These are phyloP conservation scores for Eucalyptus melliodora DNA, from an alignment of 345 rosid species.

Conservation along the genomic window DNA sequence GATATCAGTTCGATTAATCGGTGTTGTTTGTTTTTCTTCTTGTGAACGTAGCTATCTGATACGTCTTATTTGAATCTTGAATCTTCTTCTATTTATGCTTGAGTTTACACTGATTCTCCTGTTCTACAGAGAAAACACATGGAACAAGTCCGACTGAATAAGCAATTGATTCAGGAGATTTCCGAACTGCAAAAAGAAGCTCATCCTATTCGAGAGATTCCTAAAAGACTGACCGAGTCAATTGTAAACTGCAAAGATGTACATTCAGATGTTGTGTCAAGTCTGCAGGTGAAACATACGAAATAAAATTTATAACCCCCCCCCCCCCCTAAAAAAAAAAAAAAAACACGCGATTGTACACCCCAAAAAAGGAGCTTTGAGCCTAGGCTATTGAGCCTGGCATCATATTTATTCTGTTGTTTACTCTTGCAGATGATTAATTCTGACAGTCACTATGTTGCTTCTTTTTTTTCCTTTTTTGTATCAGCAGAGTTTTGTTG, in stretches of 20 bases:
- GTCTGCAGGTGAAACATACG: constrained; percentile 39
- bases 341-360: fast-evolving
- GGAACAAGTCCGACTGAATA: constrained; percentile 40
- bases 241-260: constrained; percentile 38
- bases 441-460: background rate
- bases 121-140: constrained; percentile 42
- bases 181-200: constrained; percentile 51
- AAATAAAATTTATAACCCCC: background rate
- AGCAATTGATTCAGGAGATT: constrained; percentile 41
- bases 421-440: background rate
- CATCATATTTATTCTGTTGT: background rate
- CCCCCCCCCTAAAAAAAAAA: background rate
- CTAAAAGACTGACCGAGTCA: constrained; percentile 32
- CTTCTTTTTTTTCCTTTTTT: background rate
- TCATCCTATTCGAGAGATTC: constrained; percentile 20
- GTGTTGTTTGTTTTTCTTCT: background rate
- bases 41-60: background rate
- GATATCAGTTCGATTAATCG: background rate
- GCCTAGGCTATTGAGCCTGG: background rate
- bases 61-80: background rate
- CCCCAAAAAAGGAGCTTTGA: background rate
- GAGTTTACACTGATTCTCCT: background rate
- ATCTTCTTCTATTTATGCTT: background rate
- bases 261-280: constrained; percentile 30
- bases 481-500: constrained; percentile 26